Percentiles rank a stretch among this genome's conserved stretches.
These are phyloP conservation scores for Coemansia sp. DNA, from an alignment of 192 early-diverging fungal genomes.

Conservation along the genomic window DNA sequence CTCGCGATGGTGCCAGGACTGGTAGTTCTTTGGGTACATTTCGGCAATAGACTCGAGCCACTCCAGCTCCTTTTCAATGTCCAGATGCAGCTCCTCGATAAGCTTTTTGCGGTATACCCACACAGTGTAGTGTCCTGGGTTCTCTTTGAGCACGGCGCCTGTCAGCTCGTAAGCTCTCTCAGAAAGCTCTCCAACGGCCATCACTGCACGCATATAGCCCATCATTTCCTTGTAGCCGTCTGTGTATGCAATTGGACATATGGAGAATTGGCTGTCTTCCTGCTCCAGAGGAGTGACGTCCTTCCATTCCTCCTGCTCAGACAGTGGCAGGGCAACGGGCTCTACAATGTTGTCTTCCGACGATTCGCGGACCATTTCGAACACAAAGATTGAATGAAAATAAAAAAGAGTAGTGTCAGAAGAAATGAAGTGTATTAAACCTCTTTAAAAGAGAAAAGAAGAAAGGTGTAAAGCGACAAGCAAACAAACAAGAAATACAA, in stretches of 20 bases:
- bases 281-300: constrained; percentile 48
- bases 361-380: constrained; percentile 8
- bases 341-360: constrained; percentile 3
- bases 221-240: constrained; percentile 61
- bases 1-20: constrained; percentile 78
- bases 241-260: constrained; percentile 52
- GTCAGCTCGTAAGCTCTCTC: constrained; percentile 84
- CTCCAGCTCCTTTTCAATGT: constrained; percentile 73
- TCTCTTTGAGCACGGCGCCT: constrained; percentile 73
- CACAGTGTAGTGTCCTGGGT: constrained; percentile 93
- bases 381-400: neutral
- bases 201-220: constrained; percentile 85
- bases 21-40: constrained; percentile 90
- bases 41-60: constrained; percentile 73
- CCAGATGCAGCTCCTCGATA: constrained; percentile 65
- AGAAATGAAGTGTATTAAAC: neutral
- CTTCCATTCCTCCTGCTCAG: constrained; percentile 41
- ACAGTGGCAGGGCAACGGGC: constrained; percentile 14
- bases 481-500: neutral
- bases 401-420: neutral
- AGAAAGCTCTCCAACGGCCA: constrained; percentile 69
- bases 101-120: constrained; percentile 92
- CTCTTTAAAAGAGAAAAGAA: neutral
- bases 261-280: constrained; percentile 28
- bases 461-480: neutral